These are phyloP conservation scores for Rhynchospora pubera DNA, from an alignment of 176 grass and related monocot genomes.

Conservation along the genomic window DNA sequence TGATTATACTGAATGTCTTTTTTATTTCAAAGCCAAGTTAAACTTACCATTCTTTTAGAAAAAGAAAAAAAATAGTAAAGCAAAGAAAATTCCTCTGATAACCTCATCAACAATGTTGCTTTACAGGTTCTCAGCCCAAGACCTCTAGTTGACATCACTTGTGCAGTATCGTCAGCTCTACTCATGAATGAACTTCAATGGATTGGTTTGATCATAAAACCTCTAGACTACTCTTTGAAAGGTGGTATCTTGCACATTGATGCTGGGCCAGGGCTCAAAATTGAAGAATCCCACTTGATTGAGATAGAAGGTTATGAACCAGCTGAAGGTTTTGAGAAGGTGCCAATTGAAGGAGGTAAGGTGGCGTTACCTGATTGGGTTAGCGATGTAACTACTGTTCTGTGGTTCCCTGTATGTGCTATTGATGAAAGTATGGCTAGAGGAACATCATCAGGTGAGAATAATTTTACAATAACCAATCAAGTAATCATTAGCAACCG, in stretches of 20 bases:
- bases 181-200: slow-evolving; percentile 98
- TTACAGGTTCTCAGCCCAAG: slow-evolving; percentile 86
- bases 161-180: slow-evolving; percentile 75
- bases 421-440: slow-evolving; percentile 78
- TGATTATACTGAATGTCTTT: not conserved
- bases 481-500: not conserved
- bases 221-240: slow-evolving; percentile 91
- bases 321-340: slow-evolving; percentile 45
- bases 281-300: slow-evolving; percentile 81
- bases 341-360: slow-evolving; percentile 72
- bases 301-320: slow-evolving; percentile 67
- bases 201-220: slow-evolving; percentile 90
- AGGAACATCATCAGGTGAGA: slow-evolving; percentile 73
- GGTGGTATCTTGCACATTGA: slow-evolving; percentile 86
- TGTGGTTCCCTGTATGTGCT: slow-evolving; percentile 96
- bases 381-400: slow-evolving; percentile 62
- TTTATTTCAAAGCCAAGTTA: not conserved
- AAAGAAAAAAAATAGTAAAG: not conserved
- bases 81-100: not conserved
- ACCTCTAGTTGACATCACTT: slow-evolving; percentile 88
- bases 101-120: not conserved
- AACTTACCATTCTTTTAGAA: not conserved
- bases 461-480: slow-evolving; percentile 26
- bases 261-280: slow-evolving; percentile 77
- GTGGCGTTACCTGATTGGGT: slow-evolving; percentile 86